Conservation (phyloP, 75 land plant species). For the Pinus taeda region DNA sequence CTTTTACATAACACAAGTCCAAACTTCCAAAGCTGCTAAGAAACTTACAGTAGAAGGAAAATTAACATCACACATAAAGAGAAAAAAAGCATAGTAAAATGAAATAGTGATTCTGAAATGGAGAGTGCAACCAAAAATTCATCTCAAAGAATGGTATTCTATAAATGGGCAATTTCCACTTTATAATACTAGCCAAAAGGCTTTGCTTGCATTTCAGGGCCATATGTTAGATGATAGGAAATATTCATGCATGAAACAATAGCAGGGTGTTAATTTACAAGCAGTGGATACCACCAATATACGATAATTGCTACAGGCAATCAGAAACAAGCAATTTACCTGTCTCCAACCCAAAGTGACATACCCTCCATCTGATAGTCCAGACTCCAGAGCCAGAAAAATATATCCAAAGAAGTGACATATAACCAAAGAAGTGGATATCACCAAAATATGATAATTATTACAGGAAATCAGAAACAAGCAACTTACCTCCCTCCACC, state of each 20-base stretch:
- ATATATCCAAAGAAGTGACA: conserved; percentile 8
- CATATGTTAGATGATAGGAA: not conserved
- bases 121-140: not conserved
- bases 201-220: not conserved
- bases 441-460: not conserved
- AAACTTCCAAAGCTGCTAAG: no score
- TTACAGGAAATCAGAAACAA: not conserved
- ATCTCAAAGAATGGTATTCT: not conserved
- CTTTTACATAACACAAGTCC: no score
- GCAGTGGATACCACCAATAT: not conserved
- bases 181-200: not conserved
- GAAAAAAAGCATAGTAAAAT: not conserved
- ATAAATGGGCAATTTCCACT: not conserved
- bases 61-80: not conserved
- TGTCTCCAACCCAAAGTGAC: conserved; percentile 96
- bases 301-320: not conserved
- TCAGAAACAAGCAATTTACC: conserved; percentile 37
- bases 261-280: not conserved
- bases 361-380: conserved; percentile 93
- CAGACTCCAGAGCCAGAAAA: conserved; percentile 81
- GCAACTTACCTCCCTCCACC: conserved; percentile 89
- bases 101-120: not conserved
- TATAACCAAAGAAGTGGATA: not conserved
- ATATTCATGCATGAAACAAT: not conserved
- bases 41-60: no score